phyloP scores from a whole-genome alignment of 108 stramenopile species.

The Discostella pseudostelligera region DNA sequence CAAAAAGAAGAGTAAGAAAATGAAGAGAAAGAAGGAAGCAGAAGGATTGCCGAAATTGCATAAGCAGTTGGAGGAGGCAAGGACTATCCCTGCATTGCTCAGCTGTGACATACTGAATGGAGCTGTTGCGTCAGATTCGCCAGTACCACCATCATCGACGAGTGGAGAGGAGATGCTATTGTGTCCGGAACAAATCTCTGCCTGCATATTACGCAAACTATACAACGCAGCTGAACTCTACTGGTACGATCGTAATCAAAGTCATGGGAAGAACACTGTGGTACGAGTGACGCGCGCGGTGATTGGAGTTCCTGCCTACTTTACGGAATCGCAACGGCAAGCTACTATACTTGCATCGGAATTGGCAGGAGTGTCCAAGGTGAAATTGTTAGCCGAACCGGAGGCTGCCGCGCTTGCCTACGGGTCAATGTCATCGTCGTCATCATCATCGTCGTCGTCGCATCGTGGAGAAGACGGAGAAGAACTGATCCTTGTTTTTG shows the following conservation, averaged over 20 bases:
- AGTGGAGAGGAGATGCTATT: slow-evolving; percentile 23
- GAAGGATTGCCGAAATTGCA: slow-evolving; percentile 41
- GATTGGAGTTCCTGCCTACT: slow-evolving; percentile 95
- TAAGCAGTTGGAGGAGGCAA: slow-evolving; percentile 63
- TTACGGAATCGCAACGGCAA: slow-evolving; percentile 83
- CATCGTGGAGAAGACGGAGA: background rate
- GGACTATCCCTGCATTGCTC: slow-evolving; percentile 57
- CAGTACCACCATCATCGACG: background rate
- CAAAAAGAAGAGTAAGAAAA: slow-evolving; percentile 32
- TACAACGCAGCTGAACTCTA: slow-evolving; percentile 49
- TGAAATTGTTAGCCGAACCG: slow-evolving; percentile 89
- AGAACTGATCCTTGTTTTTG: slow-evolving; percentile 90
- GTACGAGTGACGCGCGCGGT: slow-evolving; percentile 78
- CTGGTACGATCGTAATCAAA: slow-evolving; percentile 18
- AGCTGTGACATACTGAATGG: slow-evolving; percentile 12
- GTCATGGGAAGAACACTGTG: slow-evolving; percentile 9
- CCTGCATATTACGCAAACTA: slow-evolving; percentile 68
- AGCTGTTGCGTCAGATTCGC: no score
- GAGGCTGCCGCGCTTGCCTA: slow-evolving; percentile 96
- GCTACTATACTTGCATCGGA: slow-evolving; percentile 85
- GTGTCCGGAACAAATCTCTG: slow-evolving; percentile 76
- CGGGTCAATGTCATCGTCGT: slow-evolving; percentile 53
- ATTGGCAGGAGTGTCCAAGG: slow-evolving; percentile 82
- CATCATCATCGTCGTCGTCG: background rate
- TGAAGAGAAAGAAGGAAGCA: slow-evolving; percentile 45